A percentile compares a stretch with the other conserved stretches of the same genome.
Conservation (phyloP, 2,329 filamentous ascomycete genomes). For the Neopestalotiopsis rosae region DNA sequence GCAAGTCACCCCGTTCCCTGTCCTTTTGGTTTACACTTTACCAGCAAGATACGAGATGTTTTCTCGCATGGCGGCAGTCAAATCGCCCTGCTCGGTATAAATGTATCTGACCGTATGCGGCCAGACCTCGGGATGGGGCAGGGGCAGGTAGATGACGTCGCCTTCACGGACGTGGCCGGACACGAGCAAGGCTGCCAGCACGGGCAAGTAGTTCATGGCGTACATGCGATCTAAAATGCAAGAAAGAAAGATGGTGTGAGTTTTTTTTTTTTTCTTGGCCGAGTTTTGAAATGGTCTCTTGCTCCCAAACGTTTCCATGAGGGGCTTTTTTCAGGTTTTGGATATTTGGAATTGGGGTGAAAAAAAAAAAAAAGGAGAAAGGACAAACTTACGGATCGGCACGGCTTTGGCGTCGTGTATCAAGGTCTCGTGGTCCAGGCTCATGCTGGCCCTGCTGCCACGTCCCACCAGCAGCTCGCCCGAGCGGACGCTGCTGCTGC, state of each 20-base stretch:
- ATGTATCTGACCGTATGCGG: slow-evolving; percentile 58
- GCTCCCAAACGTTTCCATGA: too few species aligned
- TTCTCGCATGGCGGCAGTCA: slow-evolving; percentile 51
- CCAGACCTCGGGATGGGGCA: slow-evolving; percentile 64
- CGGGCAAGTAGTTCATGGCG: slow-evolving; percentile 54
- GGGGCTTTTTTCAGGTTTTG: too few species aligned
- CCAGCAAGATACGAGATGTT: slow-evolving; percentile 64
- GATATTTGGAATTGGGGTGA: too few species aligned
- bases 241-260: background rate
- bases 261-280: too few species aligned
- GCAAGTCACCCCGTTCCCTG: background rate
- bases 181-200: slow-evolving; percentile 59
- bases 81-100: slow-evolving; percentile 55
- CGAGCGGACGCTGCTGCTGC: slow-evolving; percentile 31
- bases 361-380: background rate
- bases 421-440: slow-evolving; percentile 27
- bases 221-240: slow-evolving; percentile 50
- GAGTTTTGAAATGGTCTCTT: too few species aligned
- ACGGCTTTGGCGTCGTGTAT: slow-evolving; percentile 41
- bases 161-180: slow-evolving; percentile 57
- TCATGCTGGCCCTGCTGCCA: slow-evolving; percentile 21
- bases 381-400: slow-evolving; percentile 34
- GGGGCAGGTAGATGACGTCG: slow-evolving; percentile 61
- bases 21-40: slow-evolving; percentile 26
- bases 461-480: slow-evolving; percentile 24